These are phyloP conservation scores for Xylaria telfairii DNA, from an alignment of 495 filamentous ascomycete genomes.

Conservation along the genomic window DNA sequence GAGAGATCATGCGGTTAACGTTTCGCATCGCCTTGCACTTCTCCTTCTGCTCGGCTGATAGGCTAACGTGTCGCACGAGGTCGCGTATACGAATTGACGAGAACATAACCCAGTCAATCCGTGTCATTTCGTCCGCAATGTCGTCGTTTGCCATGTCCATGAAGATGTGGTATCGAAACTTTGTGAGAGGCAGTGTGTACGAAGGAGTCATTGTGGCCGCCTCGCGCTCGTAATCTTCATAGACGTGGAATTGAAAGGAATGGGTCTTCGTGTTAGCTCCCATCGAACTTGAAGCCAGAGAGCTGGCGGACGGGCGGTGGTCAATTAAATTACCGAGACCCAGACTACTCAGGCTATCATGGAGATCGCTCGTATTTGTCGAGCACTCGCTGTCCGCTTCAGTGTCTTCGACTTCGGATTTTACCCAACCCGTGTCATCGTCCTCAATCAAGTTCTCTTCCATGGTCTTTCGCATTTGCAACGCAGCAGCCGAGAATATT, in stretches of 20 bases:
- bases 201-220: constrained; percentile 70
- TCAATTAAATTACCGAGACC: constrained; percentile 51
- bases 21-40: constrained; percentile 80
- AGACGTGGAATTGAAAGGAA: constrained; percentile 62
- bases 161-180: constrained; percentile 80
- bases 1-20: constrained; percentile 90
- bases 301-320: constrained; percentile 54
- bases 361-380: constrained; percentile 36
- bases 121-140: constrained; percentile 88
- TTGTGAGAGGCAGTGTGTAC: constrained; percentile 66
- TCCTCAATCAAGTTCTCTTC: constrained; percentile 72
- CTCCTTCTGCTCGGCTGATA: constrained; percentile 72
- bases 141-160: constrained; percentile 81
- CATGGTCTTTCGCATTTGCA: constrained; percentile 74
- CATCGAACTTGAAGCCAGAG: constrained; percentile 36
- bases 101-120: constrained; percentile 97
- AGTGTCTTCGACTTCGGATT: constrained; percentile 59
- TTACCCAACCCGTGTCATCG: constrained; percentile 82
- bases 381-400: constrained; percentile 25
- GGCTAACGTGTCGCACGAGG: constrained; percentile 85
- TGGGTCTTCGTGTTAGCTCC: constrained; percentile 32
- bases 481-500: constrained; percentile 79
- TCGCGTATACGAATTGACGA: constrained; percentile 95
- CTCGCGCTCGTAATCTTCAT: constrained; percentile 77
- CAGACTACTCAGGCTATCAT: constrained; percentile 51